These are phyloP conservation scores for Leccinum aurantiacum DNA, from an alignment of 768 basidiomycete species.

Conservation along the genomic window DNA sequence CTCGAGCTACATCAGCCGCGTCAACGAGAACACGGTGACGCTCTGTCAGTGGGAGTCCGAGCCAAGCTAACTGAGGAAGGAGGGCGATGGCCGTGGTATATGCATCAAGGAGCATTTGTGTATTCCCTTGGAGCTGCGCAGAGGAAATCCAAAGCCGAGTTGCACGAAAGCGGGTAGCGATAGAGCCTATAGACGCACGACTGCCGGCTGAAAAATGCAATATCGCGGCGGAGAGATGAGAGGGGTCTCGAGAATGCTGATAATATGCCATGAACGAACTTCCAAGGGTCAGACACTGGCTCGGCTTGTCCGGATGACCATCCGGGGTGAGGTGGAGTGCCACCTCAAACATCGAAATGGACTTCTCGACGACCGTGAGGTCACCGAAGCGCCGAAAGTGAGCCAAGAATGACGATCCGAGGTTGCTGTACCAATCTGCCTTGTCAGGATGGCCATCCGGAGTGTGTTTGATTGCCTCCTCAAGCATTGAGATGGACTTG, in stretches of 20 bases:
- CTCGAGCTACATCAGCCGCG: neutral
- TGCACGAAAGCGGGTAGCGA: neutral
- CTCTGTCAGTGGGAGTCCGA: neutral
- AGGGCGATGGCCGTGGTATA: neutral
- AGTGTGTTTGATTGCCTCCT: too few relatives aligned
- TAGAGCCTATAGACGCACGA: neutral
- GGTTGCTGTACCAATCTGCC: too few relatives aligned
- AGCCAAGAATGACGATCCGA: too few relatives aligned
- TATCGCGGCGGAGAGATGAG: neutral
- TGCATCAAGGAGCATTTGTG: neutral
- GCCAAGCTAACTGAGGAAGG: neutral
- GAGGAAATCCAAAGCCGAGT: neutral
- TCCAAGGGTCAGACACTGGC: neutral
- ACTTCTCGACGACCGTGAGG: neutral
- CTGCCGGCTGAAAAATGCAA: neutral
- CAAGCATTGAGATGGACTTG: too few relatives aligned
- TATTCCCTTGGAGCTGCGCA: neutral
- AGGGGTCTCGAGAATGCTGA: neutral
- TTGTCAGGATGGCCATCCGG: too few relatives aligned
- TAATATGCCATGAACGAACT: neutral
- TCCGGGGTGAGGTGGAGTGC: neutral
- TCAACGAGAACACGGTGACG: neutral
- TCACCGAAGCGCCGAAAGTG: too few relatives aligned
- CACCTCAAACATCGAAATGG: neutral
- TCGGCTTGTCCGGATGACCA: neutral